Evolutionary conservation across 371 early-diverging fungal genomes (phyloP).

Genomic region (Mucor piriformis): DNA sequence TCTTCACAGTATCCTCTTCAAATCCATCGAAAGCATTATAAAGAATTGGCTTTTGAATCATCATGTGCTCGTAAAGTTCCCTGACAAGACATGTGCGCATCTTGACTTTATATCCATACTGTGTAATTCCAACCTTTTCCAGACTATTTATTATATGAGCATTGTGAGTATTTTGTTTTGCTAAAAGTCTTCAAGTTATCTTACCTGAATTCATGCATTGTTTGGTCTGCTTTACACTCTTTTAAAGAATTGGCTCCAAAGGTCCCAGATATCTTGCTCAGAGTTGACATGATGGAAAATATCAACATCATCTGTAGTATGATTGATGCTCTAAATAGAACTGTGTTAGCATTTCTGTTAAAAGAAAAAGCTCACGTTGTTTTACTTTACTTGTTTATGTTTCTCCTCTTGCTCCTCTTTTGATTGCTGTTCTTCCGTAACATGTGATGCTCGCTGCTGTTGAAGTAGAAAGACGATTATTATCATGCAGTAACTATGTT

Average conservation of each 20-base stretch:
- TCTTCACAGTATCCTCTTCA: background rate
- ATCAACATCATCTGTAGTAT: conserved; percentile 3
- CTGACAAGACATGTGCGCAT: conserved; percentile 2
- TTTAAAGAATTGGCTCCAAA: conserved; percentile 13
- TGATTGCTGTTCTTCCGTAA: too few relatives aligned
- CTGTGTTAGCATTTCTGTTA: background rate
- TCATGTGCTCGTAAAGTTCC: background rate
- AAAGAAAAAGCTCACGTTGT: background rate
- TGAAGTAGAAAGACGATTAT: background rate
- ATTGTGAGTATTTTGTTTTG: background rate
- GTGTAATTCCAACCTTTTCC: conserved; percentile 5
- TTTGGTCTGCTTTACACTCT: conserved; percentile 6
- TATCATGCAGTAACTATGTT: background rate
- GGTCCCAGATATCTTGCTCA: conserved; percentile 7
- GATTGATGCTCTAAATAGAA: background rate
- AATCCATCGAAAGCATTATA: background rate
- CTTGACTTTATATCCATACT: conserved; percentile 2
- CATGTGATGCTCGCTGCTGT: background rate
- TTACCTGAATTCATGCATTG: conserved; percentile 11
- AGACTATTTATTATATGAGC: conserved; percentile 4
- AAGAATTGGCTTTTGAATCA: background rate
- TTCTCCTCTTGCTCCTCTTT: background rate
- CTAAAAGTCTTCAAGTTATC: background rate
- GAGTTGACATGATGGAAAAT: conserved; percentile 10
- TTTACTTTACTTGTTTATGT: conserved; percentile 4